Evolutionary conservation across 2,329 filamentous ascomycete genomes (phyloP), one percentile per base, ranked within the genome.

Genomic region (Fusarium burgessii): DNA sequence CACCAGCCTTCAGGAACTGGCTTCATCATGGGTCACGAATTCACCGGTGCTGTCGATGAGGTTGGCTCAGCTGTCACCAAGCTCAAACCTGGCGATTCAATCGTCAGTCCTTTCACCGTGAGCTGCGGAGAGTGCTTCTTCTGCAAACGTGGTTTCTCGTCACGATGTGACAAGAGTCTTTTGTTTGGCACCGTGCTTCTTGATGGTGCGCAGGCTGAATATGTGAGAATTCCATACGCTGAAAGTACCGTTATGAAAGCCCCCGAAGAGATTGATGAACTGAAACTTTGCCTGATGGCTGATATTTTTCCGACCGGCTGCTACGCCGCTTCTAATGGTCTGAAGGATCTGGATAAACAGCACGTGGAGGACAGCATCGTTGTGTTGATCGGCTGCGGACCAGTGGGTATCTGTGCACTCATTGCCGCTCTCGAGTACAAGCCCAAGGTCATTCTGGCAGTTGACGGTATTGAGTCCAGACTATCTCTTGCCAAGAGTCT

Each of bases 11-110:
- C 89, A 8, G 84, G 81, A 1, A 88, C 91, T 0, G 86, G 84
- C 29, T 88, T 87, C 74, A 85, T 88, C 52, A 88, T 88, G 91
- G 92, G 93, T 61, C 93, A 97, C 77, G 94, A 97, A 77, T 95
- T 96, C 77, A 93, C 92, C 1, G 94, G 94, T 5, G 85, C 85
- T n/a, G 87, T 96, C 8, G 85, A 89, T 35, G 88, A 92, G 66
- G 82, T 87, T 32, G 94, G 93, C 1, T 82, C 85, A 14, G 85
- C 82, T 1, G 91, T 74, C 2, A 27, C 35, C 1, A 32, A 12
- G 10, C 29, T 74, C 1, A 41, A 58, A 0, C 11, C 17, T 0
- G 66, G 72, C 0, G 71, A 74, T 3, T 11, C 36, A 0, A 64
- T 74, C 5, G 71, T 74, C 1, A 52, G 52, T 1, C 71, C 71